phyloP scores from a whole-genome alignment of 2,329 filamentous ascomycete species.

The Diaporthe sp. region DNA sequence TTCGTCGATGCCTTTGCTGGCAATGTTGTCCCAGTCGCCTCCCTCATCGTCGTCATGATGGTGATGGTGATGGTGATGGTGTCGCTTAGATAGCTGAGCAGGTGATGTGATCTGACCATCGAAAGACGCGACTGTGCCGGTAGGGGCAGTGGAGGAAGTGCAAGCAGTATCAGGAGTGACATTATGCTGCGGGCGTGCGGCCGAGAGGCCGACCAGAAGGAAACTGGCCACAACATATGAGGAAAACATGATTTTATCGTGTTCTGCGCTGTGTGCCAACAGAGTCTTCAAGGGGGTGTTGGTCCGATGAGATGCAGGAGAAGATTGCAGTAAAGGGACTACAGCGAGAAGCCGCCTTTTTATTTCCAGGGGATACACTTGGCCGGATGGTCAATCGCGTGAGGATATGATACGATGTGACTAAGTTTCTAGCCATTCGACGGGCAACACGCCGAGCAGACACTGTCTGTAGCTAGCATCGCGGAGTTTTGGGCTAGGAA shows the following conservation, averaged over 20 bases:
- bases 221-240: background rate
- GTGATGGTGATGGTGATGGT: background rate
- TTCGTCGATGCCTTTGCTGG: too few species aligned
- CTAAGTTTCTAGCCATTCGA: background rate
- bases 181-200: background rate
- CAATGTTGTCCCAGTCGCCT: too few species aligned
- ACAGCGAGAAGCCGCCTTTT: background rate
- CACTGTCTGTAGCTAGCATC: background rate
- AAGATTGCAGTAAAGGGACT: background rate
- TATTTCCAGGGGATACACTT: background rate
- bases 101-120: background rate
- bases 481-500: background rate
- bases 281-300: background rate
- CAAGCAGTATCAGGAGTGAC: background rate
- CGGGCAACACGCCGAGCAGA: background rate
- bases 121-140: background rate
- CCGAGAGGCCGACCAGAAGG: background rate
- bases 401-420: background rate
- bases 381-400: accelerated
- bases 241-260: background rate
- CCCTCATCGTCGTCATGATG: background rate
- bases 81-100: background rate
- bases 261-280: background rate
- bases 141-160: background rate
- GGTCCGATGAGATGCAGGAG: background rate